Evolutionary conservation across 225 moss, liverwort and hornwort genomes (phyloP).

Genomic region (Pseudoscleropodium purum): DNA sequence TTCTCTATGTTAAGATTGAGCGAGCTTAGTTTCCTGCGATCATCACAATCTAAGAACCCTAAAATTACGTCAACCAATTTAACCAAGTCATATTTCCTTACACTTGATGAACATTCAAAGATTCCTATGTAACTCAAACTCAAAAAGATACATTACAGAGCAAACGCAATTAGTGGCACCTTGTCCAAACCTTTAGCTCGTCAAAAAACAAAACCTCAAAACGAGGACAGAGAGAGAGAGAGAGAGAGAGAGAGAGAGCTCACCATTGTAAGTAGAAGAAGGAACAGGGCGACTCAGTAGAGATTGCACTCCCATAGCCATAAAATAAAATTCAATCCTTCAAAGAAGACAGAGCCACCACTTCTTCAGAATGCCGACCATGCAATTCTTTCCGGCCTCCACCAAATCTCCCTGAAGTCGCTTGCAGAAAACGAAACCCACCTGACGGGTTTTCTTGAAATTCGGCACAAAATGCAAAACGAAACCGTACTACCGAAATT

Average conservation of each 20-base stretch:
- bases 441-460: background rate
- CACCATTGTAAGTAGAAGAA: slow-evolving; percentile 8
- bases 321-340: background rate
- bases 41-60: background rate
- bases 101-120: background rate
- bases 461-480: background rate
- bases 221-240: background rate
- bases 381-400: background rate
- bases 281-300: slow-evolving; percentile 19
- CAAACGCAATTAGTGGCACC: background rate
- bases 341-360: background rate
- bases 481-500: background rate
- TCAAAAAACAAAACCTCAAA: background rate
- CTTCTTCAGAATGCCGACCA: background rate
- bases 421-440: background rate
- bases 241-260: background rate
- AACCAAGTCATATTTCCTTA: background rate
- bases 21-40: background rate
- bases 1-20: background rate
- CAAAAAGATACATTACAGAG: background rate
- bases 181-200: background rate
- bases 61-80: background rate
- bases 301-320: slow-evolving; percentile 42
- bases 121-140: background rate
- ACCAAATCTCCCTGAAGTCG: background rate